Base-by-base conservation (phyloP, 805 yeast species). In the Brettanomyces sp. region DNA sequence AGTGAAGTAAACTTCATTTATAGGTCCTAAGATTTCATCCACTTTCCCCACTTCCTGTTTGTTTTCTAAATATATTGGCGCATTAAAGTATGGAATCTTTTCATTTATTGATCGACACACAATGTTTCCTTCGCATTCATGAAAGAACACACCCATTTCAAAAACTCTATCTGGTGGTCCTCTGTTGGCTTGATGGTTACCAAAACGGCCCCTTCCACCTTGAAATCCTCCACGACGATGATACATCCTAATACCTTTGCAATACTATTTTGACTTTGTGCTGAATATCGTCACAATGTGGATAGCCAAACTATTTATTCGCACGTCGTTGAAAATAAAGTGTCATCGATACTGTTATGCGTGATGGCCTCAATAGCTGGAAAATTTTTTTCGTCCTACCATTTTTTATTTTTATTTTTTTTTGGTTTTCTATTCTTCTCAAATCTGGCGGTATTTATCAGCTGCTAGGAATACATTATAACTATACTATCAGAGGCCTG, bases 1-100 rank as follows among this genome's bases (percentile, higher is more conserved):
- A 36, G 99, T 93, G 77, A 93, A 93, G 64, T 77, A 91, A n/a
- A 93, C 97, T 69, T 93, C 99, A 64, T 93, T 93, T 64, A 93
- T 70, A 42, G 99, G 98, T 44, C 99, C 99, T 56, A 93, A 76
- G 52, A 93, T 93, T 74, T 93, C 99, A 65, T 93, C 99, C 48
- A 93, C 95, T 67, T 93, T 93, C 59, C 99, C 99, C 42, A 93
- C 82, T 63, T 85, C 93, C 24, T 95, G 84, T 69, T 93, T 93
- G 76, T 93, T 91, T 66, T 93, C 98, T 56, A 93, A 76, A 66
- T 84, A 93, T 58, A 93, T 90, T 64, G 99, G 99, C 25, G 99
- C 99, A 70, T 93, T 93, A 78, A 93, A 93, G 67, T 91, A 93
- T 60, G 99, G 99, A 56, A 93, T 75, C 73, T 91, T 91, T 47